Evolutionary conservation across 768 basidiomycete species (phyloP).

Genomic region (Mrakia gelida): DNA sequence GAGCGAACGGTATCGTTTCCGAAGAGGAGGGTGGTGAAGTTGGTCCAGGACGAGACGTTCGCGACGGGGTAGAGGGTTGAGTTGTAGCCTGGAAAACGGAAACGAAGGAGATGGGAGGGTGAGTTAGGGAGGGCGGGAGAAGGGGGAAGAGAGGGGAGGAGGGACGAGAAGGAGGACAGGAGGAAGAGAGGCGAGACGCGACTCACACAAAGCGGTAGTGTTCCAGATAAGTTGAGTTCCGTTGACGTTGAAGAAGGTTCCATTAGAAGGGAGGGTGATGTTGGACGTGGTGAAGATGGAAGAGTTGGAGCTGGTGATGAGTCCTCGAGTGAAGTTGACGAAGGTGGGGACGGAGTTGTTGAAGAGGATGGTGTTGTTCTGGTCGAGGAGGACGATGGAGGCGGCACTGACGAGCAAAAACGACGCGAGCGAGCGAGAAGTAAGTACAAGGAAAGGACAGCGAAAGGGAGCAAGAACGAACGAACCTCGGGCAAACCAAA

Average conservation of each 20-base stretch:
- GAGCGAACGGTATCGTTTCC: not conserved
- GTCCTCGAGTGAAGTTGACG: slow-evolving; percentile 11
- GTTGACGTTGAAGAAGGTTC: slow-evolving; percentile 10
- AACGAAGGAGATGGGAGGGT: not conserved
- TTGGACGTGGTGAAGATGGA: slow-evolving; percentile 2
- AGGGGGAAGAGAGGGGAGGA: not conserved
- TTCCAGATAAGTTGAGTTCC: not conserved
- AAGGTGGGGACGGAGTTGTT: slow-evolving; percentile 2
- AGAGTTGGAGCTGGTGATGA: slow-evolving; percentile 10
- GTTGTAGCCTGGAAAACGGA: not conserved
- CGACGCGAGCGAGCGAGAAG: not conserved
- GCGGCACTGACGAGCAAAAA: not conserved
- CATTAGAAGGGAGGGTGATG: not conserved
- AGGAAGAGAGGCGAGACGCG: not conserved
- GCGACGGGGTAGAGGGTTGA: slow-evolving; percentile 1
- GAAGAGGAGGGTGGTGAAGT: slow-evolving; percentile 3
- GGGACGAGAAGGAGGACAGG: not conserved
- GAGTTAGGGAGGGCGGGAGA: too few relatives aligned
- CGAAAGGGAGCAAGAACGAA: not conserved
- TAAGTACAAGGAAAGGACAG: not conserved
- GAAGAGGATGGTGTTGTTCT: slow-evolving; percentile 7
- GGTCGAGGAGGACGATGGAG: slow-evolving; percentile 5
- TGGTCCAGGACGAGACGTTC: slow-evolving; percentile 5
- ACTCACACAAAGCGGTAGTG: slow-evolving; percentile 10
- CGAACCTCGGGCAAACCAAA: not conserved